These are phyloP conservation scores for Penicillium palitans DNA, from an alignment of 2,329 filamentous ascomycete genomes.

Conservation along the genomic window DNA sequence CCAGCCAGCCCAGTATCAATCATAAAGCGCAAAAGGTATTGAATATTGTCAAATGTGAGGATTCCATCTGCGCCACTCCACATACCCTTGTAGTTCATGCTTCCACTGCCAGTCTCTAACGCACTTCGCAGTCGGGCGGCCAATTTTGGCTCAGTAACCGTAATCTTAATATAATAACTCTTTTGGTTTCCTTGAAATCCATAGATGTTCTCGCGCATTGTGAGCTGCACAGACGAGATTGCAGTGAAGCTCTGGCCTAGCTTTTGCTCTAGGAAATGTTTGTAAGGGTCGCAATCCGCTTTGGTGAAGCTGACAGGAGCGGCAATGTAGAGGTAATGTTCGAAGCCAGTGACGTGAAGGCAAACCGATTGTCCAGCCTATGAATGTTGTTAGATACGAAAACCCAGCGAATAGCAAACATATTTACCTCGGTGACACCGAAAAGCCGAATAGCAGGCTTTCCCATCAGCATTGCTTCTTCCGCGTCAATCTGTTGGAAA, in stretches of 20 bases:
- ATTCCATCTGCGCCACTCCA: constrained; percentile 76
- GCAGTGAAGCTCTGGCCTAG: constrained; percentile 70
- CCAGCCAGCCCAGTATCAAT: constrained; percentile 91
- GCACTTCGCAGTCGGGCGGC: constrained; percentile 73
- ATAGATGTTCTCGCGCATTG: constrained; percentile 86
- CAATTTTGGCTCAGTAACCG: constrained; percentile 82
- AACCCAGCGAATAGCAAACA: constrained; percentile 9
- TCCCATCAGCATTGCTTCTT: constrained; percentile 80
- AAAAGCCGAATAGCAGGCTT: constrained; percentile 84
- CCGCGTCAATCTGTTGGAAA: constrained; percentile 94
- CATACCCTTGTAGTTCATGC: constrained; percentile 85
- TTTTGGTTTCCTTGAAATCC: constrained; percentile 92
- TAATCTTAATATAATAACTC: constrained; percentile 90
- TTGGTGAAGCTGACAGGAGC: constrained; percentile 80
- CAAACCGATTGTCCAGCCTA: constrained; percentile 82
- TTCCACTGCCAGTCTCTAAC: constrained; percentile 65
- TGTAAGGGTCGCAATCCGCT: constrained; percentile 75
- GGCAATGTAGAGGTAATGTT: constrained; percentile 92
- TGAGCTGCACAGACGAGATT: constrained; percentile 78
- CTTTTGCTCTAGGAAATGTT: constrained; percentile 75
- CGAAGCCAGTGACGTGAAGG: constrained; percentile 91
- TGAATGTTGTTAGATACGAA: constrained; percentile 13
- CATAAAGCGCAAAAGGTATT: constrained; percentile 96
- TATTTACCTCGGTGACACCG: constrained; percentile 74
- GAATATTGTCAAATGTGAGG: constrained; percentile 91